These are phyloP conservation scores for Aspergillus sclerotiicarbonarius DNA, from an alignment of 495 filamentous ascomycete species.

Conservation along the genomic window DNA sequence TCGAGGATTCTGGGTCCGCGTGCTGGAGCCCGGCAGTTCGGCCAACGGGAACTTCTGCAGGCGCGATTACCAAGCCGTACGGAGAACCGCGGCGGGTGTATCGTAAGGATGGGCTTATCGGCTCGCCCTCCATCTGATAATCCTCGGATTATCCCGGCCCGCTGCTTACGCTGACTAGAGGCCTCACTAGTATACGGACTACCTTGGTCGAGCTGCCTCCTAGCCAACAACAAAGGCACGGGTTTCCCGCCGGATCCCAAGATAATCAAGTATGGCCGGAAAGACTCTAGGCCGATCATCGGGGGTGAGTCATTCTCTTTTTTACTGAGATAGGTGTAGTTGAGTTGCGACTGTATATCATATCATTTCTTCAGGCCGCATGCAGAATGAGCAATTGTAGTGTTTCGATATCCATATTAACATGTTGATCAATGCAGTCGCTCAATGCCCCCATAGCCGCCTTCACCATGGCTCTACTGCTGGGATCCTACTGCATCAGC, in stretches of 20 bases:
- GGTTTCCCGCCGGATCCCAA: neutral
- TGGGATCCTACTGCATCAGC: constrained; percentile 48
- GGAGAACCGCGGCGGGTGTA: neutral
- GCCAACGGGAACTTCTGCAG: constrained; percentile 8
- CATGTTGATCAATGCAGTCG: constrained; percentile 29
- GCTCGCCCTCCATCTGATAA: constrained; percentile 15
- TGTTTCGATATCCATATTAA: neutral
- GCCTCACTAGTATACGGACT: too few species aligned
- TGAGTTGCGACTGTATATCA: neutral
- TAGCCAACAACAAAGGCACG: neutral
- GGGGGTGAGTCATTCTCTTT: constrained; percentile 18
- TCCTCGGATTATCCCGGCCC: constrained; percentile 3
- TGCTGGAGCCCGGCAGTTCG: neutral
- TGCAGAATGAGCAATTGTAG: neutral
- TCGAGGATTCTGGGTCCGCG: constrained; percentile 2
- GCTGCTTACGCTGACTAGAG: neutral
- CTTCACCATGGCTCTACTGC: constrained; percentile 49
- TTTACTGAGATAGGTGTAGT: too few species aligned
- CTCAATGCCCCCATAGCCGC: constrained; percentile 49
- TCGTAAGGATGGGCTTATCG: neutral
- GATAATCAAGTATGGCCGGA: constrained; percentile 10
- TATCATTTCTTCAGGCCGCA: neutral
- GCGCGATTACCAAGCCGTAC: constrained; percentile 12
- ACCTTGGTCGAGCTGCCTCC: too few species aligned
- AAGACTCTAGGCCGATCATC: constrained; percentile 25